Evolutionary conservation across 2,329 filamentous ascomycete species (phyloP), one percentile per base, ranked within the genome.

Genomic region (Calonectria naviculata): DNA sequence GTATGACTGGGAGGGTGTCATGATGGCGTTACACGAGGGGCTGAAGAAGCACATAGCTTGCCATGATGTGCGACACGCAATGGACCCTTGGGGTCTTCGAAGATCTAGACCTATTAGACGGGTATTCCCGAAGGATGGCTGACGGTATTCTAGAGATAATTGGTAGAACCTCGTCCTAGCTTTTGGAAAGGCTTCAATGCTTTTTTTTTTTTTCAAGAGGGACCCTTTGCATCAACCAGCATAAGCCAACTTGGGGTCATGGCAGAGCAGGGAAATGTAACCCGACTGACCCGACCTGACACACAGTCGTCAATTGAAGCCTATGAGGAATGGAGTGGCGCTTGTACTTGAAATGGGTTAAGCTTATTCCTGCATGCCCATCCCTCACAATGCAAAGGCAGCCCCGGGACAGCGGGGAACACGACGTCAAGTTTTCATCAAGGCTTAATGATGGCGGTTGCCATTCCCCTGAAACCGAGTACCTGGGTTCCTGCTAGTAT

Each of bases 301-400:
- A 54, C 21, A 26, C 26, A 29, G 21, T 24, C 29, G 13, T 26
- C 34, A 15, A 42, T 28, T 36, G 26, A 17, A 12, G 54, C 28
- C 28, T 28, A 21, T 13, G 24, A 47, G 66, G 66, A 63, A 63
- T 63, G 58, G 26, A 42, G 66, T 68, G 66, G 66, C 58, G 66
- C 36, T 44, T 52, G 58, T 31, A 31, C 46, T 47, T 38, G 31
- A 19, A 21, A 46, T 29, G 38, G 47, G 58, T 56, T 63, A 56
- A 62, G 58, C 56, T 44, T 56, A 63, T 26, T 52, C 19, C 21
- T 52, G 28, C n/a, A 56, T 31, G 47, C 34, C 47, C 41, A 47
- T 58, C 29, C 21, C n/a, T 46, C n/a, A 21, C 17, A 10, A 46
- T 24, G 42, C n/a, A n/a, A 24, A 21, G 21, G 42, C 15, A 12